phyloP scores from a whole-genome alignment of 495 filamentous ascomycete genomes.

The Chaetomium fimeti region DNA sequence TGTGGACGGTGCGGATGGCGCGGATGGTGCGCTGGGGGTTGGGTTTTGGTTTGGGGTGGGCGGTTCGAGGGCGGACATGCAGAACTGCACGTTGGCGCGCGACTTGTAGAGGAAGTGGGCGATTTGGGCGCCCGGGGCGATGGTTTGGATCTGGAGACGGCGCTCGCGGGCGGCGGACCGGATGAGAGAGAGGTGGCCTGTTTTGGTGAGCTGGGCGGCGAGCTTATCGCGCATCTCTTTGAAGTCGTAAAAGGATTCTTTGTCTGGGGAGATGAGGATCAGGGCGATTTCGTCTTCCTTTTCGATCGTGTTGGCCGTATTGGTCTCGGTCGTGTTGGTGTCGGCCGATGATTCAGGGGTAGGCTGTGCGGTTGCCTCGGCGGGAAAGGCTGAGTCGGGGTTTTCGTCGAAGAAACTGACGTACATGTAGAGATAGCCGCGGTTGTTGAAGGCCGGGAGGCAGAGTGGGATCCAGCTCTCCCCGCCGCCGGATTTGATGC shows the following conservation, averaged over 20 bases:
- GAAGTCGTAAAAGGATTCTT: conserved; percentile 89
- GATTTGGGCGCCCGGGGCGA: conserved; percentile 75
- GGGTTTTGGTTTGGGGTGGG: neutral
- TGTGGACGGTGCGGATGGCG: neutral
- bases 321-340: neutral
- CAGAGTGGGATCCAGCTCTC: conserved; percentile 98
- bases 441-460: conserved; percentile 94
- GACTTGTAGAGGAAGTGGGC: conserved; percentile 95
- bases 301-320: conserved; percentile 32
- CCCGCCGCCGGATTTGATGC: conserved; percentile 79
- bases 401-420: conserved; percentile 75
- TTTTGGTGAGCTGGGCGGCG: conserved; percentile 71
- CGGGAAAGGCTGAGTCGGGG: conserved; percentile 35
- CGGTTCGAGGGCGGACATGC: conserved; percentile 79
- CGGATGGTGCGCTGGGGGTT: conserved; percentile 41
- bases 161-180: conserved; percentile 67
- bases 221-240: conserved; percentile 79
- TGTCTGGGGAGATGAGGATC: conserved; percentile 86
- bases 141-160: conserved; percentile 64
- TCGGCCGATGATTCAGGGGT: neutral
- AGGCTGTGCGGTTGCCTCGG: conserved; percentile 26
- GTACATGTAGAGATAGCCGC: conserved; percentile 98
- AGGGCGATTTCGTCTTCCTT: conserved; percentile 78
- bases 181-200: conserved; percentile 71
- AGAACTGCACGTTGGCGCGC: conserved; percentile 88